Evolutionary conservation across 306 rosid species (phyloP).

Genomic region (Cicer yamashitae): DNA sequence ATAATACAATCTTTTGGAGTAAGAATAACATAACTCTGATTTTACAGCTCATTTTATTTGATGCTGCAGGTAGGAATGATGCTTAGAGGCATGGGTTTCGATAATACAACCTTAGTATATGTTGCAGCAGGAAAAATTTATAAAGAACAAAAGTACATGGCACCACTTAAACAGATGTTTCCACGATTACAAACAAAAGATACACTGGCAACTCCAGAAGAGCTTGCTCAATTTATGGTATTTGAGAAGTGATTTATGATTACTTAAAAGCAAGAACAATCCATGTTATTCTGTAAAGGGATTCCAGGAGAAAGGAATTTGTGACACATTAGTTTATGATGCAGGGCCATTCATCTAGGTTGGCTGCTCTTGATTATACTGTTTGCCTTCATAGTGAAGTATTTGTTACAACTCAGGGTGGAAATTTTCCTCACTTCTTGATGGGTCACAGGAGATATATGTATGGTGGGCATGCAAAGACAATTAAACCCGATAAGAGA

Average conservation of each 20-base stretch:
- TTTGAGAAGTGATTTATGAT: conserved; percentile 34
- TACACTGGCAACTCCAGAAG: conserved; percentile 78
- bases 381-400: conserved; percentile 96
- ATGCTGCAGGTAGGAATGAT: conserved; percentile 86
- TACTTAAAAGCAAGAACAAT: conserved; percentile 28
- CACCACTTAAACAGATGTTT: conserved; percentile 95
- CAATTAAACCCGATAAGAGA: conserved; percentile 93
- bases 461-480: conserved; percentile 88
- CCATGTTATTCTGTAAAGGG: conserved; percentile 40
- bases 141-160: conserved; percentile 83
- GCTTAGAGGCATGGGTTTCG: conserved; percentile 98
- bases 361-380: conserved; percentile 98
- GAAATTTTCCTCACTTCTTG: conserved; percentile 97
- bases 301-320: conserved; percentile 9
- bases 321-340: conserved; percentile 49
- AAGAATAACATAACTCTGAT: conserved; percentile 19
- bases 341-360: conserved; percentile 94
- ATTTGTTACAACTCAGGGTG: conserved; percentile 96
- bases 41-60: conserved; percentile 37
- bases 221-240: conserved; percentile 89
- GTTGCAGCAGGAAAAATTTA: conserved; percentile 94
- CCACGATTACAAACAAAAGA: conserved; percentile 88
- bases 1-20: not conserved
- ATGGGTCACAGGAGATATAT: conserved; percentile 91
- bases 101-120: conserved; percentile 82